Evolutionary conservation across 2,329 filamentous ascomycete species (phyloP), one percentile per base, ranked within the genome.

Genomic region (Coniochaeta prunicola): DNA sequence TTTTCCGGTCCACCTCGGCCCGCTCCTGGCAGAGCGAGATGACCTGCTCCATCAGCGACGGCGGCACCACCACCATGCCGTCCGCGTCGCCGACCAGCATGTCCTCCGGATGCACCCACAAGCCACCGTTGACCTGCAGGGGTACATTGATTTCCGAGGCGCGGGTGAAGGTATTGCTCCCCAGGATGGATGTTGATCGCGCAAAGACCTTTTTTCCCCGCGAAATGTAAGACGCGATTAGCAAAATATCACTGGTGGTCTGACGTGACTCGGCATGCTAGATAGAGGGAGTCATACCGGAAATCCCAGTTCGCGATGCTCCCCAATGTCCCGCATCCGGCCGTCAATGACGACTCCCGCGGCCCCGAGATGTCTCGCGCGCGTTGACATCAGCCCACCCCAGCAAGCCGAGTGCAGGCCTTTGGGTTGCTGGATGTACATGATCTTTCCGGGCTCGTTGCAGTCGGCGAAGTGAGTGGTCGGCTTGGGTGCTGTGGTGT

Each of bases 261-360:
- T n/a, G n/a, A n/a, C n/a, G n/a, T n/a, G n/a, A n/a, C n/a, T n/a
- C n/a, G n/a, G n/a, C n/a, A n/a, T n/a, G n/a, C n/a, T n/a, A 30
- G 48, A 30, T 55, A n/a, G 4, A 38, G 34, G 4, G 4, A n/a
- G 10, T 15, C 60, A 40, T 59, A 77, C 76, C 6, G 79, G 77
- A 59, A 73, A 81, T 0, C 67, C 66, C 21, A 81, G 65, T 24
- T 74, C 76, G 6, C 80, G 75, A 65, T 83, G 80, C 68, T 83
- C 80, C 61, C 80, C 73, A 28, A 83, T 66, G 63, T 83, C 80
- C 9, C 80, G 74, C 59, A 82, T 72, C 3, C 78, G 71, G 3
- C 80, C 80, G 64, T 83, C 80, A 34, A 83, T 76, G 13, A 83
- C 71, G 3, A 76, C 76, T 1, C 80, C 80, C 1, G 70, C 76